Evolutionary conservation across 345 rosid genomes (phyloP), one percentile per base, ranked within the genome.

Genomic region (Rhodamnia rubescens): DNA sequence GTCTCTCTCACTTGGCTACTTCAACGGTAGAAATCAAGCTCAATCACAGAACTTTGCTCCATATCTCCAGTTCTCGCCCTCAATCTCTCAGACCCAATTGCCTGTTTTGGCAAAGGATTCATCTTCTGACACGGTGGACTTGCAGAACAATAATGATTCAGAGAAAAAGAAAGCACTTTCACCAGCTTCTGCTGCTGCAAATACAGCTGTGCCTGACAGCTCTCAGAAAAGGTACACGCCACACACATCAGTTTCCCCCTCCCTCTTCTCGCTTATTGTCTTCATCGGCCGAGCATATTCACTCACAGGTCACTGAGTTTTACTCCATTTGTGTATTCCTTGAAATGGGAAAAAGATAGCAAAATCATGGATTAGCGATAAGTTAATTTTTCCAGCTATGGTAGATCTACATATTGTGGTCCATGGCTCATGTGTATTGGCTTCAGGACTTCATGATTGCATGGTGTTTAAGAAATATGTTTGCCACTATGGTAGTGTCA

Each of bases 191-290:
- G 47, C 80, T 69, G 80, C 47, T 53, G 87, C 88, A 84, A 83
- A 86, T 86, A 87, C 92, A 91, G 92, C 93, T 89, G 93, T 90
- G 84, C 87, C 88, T 91, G 90, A 85, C 90, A 85, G 83, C 87
- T 93, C 95, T 84, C 95, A 92, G 94, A 94, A 94, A 92, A 94
- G 96, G 96, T 94, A 1, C 83, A 36, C 80, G 21, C 47, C 10
- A 1, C 59, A 3, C 78, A 69, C 78, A 32, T 36, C 82, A 84
- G 82, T 40, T 69, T 29, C 74, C 20, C 32, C 49, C 44, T 9
- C 53, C 16, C 80, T 9, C 32, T 8, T 29, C 52, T 11, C 52
- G 27, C 80, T 59, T 36, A 32, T 69, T 69, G 78, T 69, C 78
- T 32, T 44, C 78, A 32, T 69, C 42, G 13, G 78, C 81, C 27